phyloP scores from a whole-genome alignment of 2,329 filamentous ascomycete species.

The Cadophora luteo-olivacea region DNA sequence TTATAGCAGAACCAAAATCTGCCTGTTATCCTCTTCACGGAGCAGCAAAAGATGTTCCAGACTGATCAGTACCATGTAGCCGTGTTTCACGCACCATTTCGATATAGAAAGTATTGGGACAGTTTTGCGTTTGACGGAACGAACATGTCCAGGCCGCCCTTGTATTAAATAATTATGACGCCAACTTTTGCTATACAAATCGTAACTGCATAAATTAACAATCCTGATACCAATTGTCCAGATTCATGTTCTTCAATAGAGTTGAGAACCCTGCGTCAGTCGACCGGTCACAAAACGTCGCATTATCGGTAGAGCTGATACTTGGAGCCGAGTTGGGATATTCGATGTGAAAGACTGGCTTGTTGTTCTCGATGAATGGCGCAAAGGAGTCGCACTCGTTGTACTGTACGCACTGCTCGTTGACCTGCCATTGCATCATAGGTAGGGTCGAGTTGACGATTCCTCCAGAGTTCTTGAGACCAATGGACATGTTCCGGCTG shows the following conservation, averaged over 20 bases:
- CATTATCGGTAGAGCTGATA: conserved; percentile 9
- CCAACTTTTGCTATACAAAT: conserved; percentile 1
- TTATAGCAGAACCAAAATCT: too few species aligned
- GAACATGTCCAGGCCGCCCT: neutral
- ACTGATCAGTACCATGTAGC: neutral
- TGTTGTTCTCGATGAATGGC: conserved; percentile 63
- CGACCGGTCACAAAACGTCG: conserved; percentile 21
- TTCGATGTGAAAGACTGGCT: conserved; percentile 78
- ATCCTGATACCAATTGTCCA: conserved; percentile 29
- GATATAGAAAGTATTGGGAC: neutral
- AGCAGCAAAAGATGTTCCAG: neutral
- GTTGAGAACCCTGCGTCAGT: conserved; percentile 32
- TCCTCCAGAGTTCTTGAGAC: conserved; percentile 71
- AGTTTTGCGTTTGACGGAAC: neutral
- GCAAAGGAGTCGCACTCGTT: conserved; percentile 64
- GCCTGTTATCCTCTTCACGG: too few species aligned
- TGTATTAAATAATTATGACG: conserved; percentile 4
- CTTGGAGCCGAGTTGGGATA: conserved; percentile 56
- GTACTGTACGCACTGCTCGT: conserved; percentile 71
- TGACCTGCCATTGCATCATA: conserved; percentile 69
- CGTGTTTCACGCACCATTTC: neutral
- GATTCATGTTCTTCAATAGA: conserved; percentile 31
- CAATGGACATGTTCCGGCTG: conserved; percentile 62
- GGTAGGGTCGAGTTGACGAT: conserved; percentile 59
- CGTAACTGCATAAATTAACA: neutral